Evolutionary conservation across 495 filamentous ascomycete genomes (phyloP).

Genomic region (Aspergillus affinis): DNA sequence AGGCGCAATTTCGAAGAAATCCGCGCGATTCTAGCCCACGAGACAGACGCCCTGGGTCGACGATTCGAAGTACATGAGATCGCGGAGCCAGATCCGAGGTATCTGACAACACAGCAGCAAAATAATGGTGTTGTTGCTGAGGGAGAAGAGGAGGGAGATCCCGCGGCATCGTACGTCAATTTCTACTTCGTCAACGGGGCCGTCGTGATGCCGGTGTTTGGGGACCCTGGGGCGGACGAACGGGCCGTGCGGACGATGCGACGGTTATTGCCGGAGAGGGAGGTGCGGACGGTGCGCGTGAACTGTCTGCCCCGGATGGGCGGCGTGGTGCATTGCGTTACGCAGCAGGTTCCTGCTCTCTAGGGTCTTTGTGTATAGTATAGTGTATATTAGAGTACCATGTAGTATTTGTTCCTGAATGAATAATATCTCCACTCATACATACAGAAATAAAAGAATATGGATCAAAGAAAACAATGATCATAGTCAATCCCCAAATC

Average conservation of each 20-base stretch:
- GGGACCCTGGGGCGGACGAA: constrained; percentile 26
- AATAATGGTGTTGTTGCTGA: constrained; percentile 7
- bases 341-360: constrained; percentile 28
- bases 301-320: constrained; percentile 31
- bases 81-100: constrained; percentile 32
- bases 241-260: constrained; percentile 27
- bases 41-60: constrained; percentile 29
- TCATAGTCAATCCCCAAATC: too few relatives aligned
- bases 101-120: background rate
- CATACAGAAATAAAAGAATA: too few relatives aligned
- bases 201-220: constrained; percentile 35
- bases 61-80: constrained; percentile 28
- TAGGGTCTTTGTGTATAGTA: background rate
- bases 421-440: background rate
- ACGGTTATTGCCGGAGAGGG: constrained; percentile 24
- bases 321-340: constrained; percentile 36
- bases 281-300: constrained; percentile 23
- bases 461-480: too few relatives aligned
- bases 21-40: constrained; percentile 19
- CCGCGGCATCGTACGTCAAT: constrained; percentile 37
- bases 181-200: constrained; percentile 39
- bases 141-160: constrained; percentile 21
- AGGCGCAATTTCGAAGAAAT: constrained; percentile 34
- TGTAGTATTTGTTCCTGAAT: background rate
- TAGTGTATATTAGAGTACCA: background rate